Conservation (phyloP, 495 filamentous ascomycete genomes). For the Penicillium argentinense region DNA sequence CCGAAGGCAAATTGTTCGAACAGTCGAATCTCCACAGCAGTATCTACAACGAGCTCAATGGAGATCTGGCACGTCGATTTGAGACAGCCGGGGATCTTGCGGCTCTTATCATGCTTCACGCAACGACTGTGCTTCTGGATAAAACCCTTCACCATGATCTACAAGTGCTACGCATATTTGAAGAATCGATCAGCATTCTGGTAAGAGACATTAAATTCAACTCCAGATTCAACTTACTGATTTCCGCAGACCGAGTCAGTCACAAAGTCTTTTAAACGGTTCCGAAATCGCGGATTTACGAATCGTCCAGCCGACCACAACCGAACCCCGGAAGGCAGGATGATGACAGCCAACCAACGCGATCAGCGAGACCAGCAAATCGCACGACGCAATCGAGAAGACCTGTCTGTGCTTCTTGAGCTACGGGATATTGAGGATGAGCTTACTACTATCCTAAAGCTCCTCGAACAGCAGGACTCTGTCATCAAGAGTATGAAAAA, state of each 20-base stretch:
- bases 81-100: slow-evolving; percentile 63
- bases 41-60: slow-evolving; percentile 68
- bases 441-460: slow-evolving; percentile 54
- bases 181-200: slow-evolving; percentile 65
- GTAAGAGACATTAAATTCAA: slow-evolving; percentile 29
- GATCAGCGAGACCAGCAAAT: slow-evolving; percentile 52
- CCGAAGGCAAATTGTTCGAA: slow-evolving; percentile 59
- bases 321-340: slow-evolving; percentile 43
- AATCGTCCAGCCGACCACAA: slow-evolving; percentile 51
- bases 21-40: slow-evolving; percentile 62
- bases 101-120: slow-evolving; percentile 60
- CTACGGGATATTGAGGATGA: slow-evolving; percentile 69
- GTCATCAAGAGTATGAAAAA: slow-evolving; percentile 50
- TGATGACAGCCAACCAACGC: slow-evolving; percentile 37
- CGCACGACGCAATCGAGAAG: slow-evolving; percentile 58
- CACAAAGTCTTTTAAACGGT: slow-evolving; percentile 62
- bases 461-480: slow-evolving; percentile 57
- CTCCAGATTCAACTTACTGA: neutral
- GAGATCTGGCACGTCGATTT: slow-evolving; percentile 62
- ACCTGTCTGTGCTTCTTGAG: slow-evolving; percentile 64
- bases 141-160: slow-evolving; percentile 57
- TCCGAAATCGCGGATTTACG: slow-evolving; percentile 51
- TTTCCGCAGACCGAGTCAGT: slow-evolving; percentile 56
- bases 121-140: slow-evolving; percentile 62
- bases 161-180: slow-evolving; percentile 65